Evolutionary conservation across 768 basidiomycete genomes (phyloP).

Genomic region (Clavulina sp.): DNA sequence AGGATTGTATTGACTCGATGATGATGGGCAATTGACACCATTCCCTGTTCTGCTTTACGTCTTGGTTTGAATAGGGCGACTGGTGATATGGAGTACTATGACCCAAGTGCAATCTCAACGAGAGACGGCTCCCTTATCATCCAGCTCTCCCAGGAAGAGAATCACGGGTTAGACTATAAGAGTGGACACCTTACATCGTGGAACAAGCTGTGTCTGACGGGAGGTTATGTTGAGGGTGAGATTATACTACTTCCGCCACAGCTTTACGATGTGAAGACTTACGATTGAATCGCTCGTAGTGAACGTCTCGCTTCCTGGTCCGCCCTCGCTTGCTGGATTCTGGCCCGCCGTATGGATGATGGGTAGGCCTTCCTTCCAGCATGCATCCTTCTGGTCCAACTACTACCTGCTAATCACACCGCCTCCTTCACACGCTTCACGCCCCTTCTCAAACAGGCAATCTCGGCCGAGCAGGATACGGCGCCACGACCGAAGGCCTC

Average conservation of each 20-base stretch:
- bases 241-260: not conserved
- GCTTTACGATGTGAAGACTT: not conserved
- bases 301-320: constrained; percentile 13
- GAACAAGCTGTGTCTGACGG: constrained; percentile 18
- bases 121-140: constrained; percentile 11
- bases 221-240: constrained; percentile 14
- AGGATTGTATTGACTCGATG: too few relatives aligned
- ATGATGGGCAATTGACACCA: too few relatives aligned
- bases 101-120: constrained; percentile 13
- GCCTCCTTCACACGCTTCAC: constrained; percentile 31
- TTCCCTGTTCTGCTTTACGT: too few relatives aligned
- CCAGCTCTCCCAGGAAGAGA: constrained; percentile 8
- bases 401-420: not conserved
- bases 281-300: constrained; percentile 1
- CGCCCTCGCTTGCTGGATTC: constrained; percentile 11
- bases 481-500: constrained; percentile 71
- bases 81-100: constrained; percentile 14
- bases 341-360: constrained; percentile 15
- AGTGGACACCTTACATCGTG: constrained; percentile 14
- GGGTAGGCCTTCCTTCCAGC: too few relatives aligned
- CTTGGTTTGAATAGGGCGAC: constrained; percentile 6
- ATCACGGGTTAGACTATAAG: constrained; percentile 11
- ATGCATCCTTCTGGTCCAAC: too few relatives aligned
- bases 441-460: too few relatives aligned
- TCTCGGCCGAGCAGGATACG: constrained; percentile 80